These are phyloP conservation scores for Pseudogymnoascus sp. DNA, from an alignment of 2,329 filamentous ascomycete species.

Conservation along the genomic window DNA sequence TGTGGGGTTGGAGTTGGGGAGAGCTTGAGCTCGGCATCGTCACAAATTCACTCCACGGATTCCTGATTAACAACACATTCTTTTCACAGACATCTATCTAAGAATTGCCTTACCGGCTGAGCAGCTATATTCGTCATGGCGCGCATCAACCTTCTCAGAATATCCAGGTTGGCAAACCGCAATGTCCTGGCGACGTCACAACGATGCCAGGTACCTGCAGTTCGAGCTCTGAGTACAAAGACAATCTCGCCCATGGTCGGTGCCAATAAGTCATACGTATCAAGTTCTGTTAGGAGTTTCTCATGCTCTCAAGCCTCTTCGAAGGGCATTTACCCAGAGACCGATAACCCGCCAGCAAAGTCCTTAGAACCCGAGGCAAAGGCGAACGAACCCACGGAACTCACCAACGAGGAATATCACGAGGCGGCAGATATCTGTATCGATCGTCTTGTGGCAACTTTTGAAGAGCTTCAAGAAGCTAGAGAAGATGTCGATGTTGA, in stretches of 20 bases:
- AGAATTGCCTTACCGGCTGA: neutral
- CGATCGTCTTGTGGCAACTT: slow-evolving; percentile 43
- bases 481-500: slow-evolving; percentile 78
- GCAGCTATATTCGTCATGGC: neutral
- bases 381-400: slow-evolving; percentile 50
- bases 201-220: neutral
- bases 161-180: slow-evolving; percentile 4
- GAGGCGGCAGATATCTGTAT: slow-evolving; percentile 70
- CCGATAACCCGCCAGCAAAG: slow-evolving; percentile 44
- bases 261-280: neutral
- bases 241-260: neutral
- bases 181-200: neutral
- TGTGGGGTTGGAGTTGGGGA: neutral
- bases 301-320: slow-evolving; percentile 11
- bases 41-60: neutral
- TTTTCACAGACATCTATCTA: neutral
- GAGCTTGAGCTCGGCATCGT: slow-evolving; percentile 1
- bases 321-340: slow-evolving; percentile 55
- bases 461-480: slow-evolving; percentile 70
- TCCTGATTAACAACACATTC: neutral
- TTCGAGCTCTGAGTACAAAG: neutral
- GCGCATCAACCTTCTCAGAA: slow-evolving; percentile 5
- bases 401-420: slow-evolving; percentile 68
- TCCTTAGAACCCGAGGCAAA: slow-evolving; percentile 34
- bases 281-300: neutral